Conservation (phyloP, 805 yeast genomes). For the Candida tibetensis region DNA sequence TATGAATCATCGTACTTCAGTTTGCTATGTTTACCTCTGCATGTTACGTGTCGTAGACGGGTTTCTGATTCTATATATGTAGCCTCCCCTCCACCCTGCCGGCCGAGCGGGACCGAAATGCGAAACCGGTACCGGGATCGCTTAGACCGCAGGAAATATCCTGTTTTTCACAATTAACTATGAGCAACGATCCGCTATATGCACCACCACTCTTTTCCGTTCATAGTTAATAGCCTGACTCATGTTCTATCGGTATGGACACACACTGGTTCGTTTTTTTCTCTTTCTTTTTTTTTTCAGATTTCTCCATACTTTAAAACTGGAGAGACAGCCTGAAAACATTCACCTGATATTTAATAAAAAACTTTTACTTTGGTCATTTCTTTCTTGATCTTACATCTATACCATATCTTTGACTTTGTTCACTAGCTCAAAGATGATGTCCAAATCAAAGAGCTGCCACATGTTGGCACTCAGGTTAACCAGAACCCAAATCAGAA, state of each 20-base stretch:
- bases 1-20: no score
- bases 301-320: not conserved
- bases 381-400: not conserved
- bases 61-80: no score
- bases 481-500: constrained; percentile 19
- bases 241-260: not conserved
- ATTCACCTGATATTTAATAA: not conserved
- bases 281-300: not conserved
- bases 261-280: not conserved
- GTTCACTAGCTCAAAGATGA: not conserved
- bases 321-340: not conserved
- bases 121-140: no score
- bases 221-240: not conserved
- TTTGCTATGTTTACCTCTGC: no score
- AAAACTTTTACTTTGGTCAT: not conserved
- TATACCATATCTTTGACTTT: not conserved
- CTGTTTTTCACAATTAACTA: no score
- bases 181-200: not conserved
- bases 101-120: no score
- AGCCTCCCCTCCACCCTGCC: no score
- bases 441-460: constrained; percentile 5
- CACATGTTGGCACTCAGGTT: constrained; percentile 10
- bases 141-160: no score
- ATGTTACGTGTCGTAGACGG: no score
- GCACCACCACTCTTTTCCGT: not conserved